phyloP scores from a whole-genome alignment of 1,284 basidiomycete genomes.

The Veloboletus limbatus region DNA sequence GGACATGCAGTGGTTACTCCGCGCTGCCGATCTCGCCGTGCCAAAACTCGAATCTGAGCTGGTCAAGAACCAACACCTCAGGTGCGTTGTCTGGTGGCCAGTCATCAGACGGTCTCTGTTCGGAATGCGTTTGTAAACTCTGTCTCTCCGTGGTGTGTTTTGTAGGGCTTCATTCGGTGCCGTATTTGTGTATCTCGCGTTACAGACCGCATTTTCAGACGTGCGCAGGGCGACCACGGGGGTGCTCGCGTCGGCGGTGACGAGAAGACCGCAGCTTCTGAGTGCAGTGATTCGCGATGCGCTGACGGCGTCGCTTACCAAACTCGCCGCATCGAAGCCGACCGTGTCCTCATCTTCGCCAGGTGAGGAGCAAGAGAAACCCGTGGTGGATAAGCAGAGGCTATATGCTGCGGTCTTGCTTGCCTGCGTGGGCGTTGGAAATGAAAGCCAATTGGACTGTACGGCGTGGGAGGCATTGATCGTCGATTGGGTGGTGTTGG shows the following conservation, averaged over 20 bases:
- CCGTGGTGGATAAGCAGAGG: constrained; percentile 43
- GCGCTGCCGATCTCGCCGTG: constrained; percentile 57
- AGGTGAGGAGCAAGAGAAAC: constrained; percentile 34
- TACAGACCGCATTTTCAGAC: constrained; percentile 53
- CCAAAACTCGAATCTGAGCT: constrained; percentile 53
- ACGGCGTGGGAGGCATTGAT: constrained; percentile 44
- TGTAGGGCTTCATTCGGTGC: constrained; percentile 62
- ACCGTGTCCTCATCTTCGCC: neutral
- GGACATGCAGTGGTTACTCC: constrained; percentile 80
- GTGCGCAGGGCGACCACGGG: constrained; percentile 49
- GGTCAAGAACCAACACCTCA: constrained; percentile 50
- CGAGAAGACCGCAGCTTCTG: constrained; percentile 43
- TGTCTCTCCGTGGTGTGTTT: too few relatives aligned
- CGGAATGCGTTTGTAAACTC: neutral
- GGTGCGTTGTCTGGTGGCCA: constrained; percentile 41
- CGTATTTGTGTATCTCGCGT: constrained; percentile 64
- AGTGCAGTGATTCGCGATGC: constrained; percentile 57
- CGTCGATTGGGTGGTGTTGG: constrained; percentile 61
- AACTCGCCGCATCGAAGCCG: constrained; percentile 12
- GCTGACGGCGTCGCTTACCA: constrained; percentile 44
- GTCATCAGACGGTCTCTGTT: neutral
- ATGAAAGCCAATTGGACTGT: constrained; percentile 28
- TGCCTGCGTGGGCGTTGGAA: constrained; percentile 45
- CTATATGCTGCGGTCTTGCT: constrained; percentile 51
- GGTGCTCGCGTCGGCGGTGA: constrained; percentile 41